These are phyloP conservation scores for Cadophora sp. DNA, from an alignment of 2,329 filamentous ascomycete species.

Conservation along the genomic window DNA sequence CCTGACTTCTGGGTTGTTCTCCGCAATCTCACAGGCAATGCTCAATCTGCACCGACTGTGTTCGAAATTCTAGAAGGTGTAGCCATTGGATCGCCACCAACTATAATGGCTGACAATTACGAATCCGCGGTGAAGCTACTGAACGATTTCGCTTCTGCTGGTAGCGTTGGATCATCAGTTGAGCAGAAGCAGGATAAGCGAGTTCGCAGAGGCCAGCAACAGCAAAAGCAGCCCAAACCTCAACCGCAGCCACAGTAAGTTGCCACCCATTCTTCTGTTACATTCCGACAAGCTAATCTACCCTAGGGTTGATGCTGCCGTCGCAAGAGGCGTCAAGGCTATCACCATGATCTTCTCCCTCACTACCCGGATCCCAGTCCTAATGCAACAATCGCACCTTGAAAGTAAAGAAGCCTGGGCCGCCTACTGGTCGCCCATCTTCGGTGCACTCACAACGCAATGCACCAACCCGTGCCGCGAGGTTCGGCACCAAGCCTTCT, in stretches of 20 bases:
- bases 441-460: constrained; percentile 85
- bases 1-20: constrained; percentile 97
- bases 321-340: constrained; percentile 80
- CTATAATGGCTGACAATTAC: constrained; percentile 95
- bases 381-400: constrained; percentile 93
- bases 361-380: constrained; percentile 79
- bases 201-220: constrained; percentile 48
- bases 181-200: constrained; percentile 72
- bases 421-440: constrained; percentile 96
- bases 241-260: constrained; percentile 59
- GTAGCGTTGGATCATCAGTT: constrained; percentile 71
- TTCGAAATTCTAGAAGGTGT: constrained; percentile 88
- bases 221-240: constrained; percentile 54
- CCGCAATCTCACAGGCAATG: constrained; percentile 72
- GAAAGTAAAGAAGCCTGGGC: constrained; percentile 94
- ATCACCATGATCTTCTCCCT: constrained; percentile 83
- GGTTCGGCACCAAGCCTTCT: constrained; percentile 87
- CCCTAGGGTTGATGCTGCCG: constrained; percentile 70
- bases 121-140: constrained; percentile 84
- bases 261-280: background rate
- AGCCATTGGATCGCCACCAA: constrained; percentile 72
- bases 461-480: constrained; percentile 95
- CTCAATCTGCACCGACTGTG: constrained; percentile 76
- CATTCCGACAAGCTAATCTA: constrained; percentile 29
- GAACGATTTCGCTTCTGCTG: constrained; percentile 88